Evolutionary conservation across 768 basidiomycete genomes (phyloP).

Genomic region (Pleurotus djamor): DNA sequence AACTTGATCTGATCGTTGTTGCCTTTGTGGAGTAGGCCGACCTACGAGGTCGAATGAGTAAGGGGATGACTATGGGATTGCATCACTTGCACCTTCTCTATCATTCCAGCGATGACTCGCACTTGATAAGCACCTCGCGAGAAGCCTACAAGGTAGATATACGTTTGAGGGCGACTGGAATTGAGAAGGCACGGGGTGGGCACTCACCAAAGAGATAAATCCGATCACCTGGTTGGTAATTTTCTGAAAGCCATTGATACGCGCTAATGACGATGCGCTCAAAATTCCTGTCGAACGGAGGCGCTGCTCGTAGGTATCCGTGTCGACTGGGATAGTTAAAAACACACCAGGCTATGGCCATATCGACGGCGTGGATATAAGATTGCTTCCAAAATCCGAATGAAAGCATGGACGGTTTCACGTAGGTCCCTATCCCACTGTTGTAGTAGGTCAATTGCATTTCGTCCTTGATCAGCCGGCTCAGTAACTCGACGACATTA

Average conservation of each 20-base stretch:
- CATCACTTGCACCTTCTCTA: constrained; percentile 25
- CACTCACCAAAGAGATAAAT: constrained; percentile 38
- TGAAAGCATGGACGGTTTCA: not conserved
- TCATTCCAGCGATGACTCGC: constrained; percentile 41
- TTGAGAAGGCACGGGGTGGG: not conserved
- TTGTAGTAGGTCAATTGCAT: constrained; percentile 25
- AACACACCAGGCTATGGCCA: constrained; percentile 14
- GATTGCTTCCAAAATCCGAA: not conserved
- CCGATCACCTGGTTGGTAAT: constrained; percentile 32
- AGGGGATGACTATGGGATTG: not conserved
- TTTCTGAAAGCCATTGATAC: constrained; percentile 39
- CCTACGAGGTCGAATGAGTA: constrained; percentile 34
- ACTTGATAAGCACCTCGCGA: constrained; percentile 52
- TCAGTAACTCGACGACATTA: constrained; percentile 25
- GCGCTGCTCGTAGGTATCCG: too few relatives aligned
- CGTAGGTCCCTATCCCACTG: constrained; percentile 25
- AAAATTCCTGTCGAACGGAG: constrained; percentile 24
- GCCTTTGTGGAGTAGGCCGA: constrained; percentile 37
- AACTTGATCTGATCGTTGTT: constrained; percentile 39
- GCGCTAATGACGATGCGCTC: constrained; percentile 29
- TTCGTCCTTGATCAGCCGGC: constrained; percentile 16
- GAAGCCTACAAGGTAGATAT: constrained; percentile 28
- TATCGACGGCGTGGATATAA: not conserved
- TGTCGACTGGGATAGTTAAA: not conserved
- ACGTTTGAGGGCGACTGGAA: not conserved